Evolutionary conservation across 2,329 filamentous ascomycete genomes (phyloP).

Genomic region (Xylaria sp.): DNA sequence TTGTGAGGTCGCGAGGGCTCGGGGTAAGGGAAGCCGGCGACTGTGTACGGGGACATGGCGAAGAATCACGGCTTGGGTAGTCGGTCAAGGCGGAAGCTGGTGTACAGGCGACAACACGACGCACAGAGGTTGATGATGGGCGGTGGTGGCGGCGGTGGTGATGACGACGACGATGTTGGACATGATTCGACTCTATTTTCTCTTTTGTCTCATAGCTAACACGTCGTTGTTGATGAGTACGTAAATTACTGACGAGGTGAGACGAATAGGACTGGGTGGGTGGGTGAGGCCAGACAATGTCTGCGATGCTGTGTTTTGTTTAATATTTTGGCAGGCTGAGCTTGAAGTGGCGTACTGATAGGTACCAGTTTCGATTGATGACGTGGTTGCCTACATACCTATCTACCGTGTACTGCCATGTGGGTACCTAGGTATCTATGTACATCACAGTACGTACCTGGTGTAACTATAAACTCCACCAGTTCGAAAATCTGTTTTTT

Average conservation of each 20-base stretch:
- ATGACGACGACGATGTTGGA: conserved; percentile 16
- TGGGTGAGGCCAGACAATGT: neutral
- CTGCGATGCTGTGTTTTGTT: neutral
- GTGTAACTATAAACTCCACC: too few species aligned
- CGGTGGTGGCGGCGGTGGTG: neutral
- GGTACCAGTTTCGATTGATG: conserved; percentile 15
- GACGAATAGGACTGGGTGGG: neutral
- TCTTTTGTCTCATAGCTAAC: conserved; percentile 12
- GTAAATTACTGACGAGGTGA: neutral
- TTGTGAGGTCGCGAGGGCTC: conserved; percentile 59
- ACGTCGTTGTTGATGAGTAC: conserved; percentile 3
- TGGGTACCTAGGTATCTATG: neutral
- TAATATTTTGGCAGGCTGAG: neutral
- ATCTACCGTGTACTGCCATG: too few species aligned
- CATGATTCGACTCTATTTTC: conserved; percentile 20
- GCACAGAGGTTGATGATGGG: conserved; percentile 8
- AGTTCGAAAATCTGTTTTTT: too few species aligned
- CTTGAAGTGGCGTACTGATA: conserved; percentile 3
- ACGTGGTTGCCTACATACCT: conserved; percentile 21
- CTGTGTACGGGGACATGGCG: conserved; percentile 44
- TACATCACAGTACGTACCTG: neutral
- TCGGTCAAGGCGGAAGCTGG: conserved; percentile 25
- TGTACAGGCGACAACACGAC: neutral
- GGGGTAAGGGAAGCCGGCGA: conserved; percentile 34
- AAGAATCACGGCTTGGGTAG: neutral